Evolutionary conservation across 306 rosid species (phyloP), one percentile per base, ranked within the genome.

Genomic region (Prosopis cineraria): DNA sequence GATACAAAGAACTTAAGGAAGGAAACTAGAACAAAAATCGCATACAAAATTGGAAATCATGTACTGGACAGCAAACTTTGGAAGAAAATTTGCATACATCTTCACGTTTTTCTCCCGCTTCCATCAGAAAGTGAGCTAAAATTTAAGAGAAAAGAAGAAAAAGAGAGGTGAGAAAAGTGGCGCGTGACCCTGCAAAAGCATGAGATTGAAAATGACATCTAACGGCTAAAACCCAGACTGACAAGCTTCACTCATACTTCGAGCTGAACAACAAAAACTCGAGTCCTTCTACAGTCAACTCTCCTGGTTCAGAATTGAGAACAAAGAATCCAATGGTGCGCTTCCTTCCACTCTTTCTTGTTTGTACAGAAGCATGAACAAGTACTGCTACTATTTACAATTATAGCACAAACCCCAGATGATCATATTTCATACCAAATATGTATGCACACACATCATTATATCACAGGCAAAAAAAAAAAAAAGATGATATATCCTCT

Each of bases 121-220:
- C 12, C 7, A 63, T 31, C 59, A 44, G 7, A 45, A 33, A 48
- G 44, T 19, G 48, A 39, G 3, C 1, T 14, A 56, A 10, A 2
- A n/a, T 33, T 27, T 0, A 4, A 34, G 36, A 31, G 17, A n/a
- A 19, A 39, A 22, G 31, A 0, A 45, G 52, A 47, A 47, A 39
- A 39, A n/a, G 58, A 2, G 27, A 20, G 73, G 43, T 37, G 44
- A 66, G 74, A 31, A 73, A 69, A 78, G 60, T 50, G 29, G 83
- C 79, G 85, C 82, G 85, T 19, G 25, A 79, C 55, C 64, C 83
- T 70, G 72, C 68, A 56, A 76, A 82, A 73, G 73, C 24, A 50
- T 19, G 64, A 60, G 64, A 45, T n/a, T 11, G 76, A 79, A 68
- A 76, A 27, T 12, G 50, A 62, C 82, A 45, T 36, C 60, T 5